Conservation (phyloP, 805 yeast species). For the Wickerhamiella spandovensis region DNA sequence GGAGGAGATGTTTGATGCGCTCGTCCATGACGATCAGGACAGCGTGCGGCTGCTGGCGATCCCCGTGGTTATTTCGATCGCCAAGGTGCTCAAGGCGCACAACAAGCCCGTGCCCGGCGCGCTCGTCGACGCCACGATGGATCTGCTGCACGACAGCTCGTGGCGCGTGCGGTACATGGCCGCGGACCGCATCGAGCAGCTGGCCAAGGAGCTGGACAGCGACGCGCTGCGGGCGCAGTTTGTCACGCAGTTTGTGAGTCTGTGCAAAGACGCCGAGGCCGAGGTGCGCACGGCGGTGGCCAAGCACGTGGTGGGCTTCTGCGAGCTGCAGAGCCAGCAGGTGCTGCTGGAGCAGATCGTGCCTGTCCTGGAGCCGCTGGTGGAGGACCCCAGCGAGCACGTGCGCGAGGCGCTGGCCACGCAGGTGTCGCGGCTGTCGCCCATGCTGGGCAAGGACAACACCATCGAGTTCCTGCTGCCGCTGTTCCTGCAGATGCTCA, state of each 20-base stretch:
- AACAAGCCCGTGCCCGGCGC: slow-evolving; percentile 15
- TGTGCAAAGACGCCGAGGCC: slow-evolving; percentile 87
- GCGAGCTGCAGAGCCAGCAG: slow-evolving; percentile 23
- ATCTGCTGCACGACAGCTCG: slow-evolving; percentile 72
- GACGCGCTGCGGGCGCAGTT: slow-evolving; percentile 42
- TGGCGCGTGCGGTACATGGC: slow-evolving; percentile 99
- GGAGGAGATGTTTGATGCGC: slow-evolving; percentile 65
- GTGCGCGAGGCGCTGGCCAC: slow-evolving; percentile 89
- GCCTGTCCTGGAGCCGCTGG: slow-evolving; percentile 70
- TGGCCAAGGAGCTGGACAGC: slow-evolving; percentile 51
- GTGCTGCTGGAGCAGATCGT: slow-evolving; percentile 55
- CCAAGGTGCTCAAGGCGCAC: slow-evolving; percentile 26
- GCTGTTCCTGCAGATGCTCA: slow-evolving; percentile 80
- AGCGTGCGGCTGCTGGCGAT: slow-evolving; percentile 84
- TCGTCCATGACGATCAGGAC: slow-evolving; percentile 82
- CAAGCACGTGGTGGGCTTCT: slow-evolving; percentile 61
- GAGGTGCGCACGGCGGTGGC: slow-evolving; percentile 94
- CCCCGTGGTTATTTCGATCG: slow-evolving; percentile 73
- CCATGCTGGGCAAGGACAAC: slow-evolving; percentile 68
- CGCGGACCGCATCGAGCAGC: slow-evolving; percentile 76
- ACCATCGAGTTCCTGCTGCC: slow-evolving; percentile 78
- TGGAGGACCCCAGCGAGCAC: slow-evolving; percentile 82
- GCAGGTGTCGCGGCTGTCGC: slow-evolving; percentile 75
- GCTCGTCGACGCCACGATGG: slow-evolving; percentile 37
- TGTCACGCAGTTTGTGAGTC: slow-evolving; percentile 55